Conservation (phyloP, 2,329 filamentous ascomycete genomes). For the Hypoxylon sp. region DNA sequence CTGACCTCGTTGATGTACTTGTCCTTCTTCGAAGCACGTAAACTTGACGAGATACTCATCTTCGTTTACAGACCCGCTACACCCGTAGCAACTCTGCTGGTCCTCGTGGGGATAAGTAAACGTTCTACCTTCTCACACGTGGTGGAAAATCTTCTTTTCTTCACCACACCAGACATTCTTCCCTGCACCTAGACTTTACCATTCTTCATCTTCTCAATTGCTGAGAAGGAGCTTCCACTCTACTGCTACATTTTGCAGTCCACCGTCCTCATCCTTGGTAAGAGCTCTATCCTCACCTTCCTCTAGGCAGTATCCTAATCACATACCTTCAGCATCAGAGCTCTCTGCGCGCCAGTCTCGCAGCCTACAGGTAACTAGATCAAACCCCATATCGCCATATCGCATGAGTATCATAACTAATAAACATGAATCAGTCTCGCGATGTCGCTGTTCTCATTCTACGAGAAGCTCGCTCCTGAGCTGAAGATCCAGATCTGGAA, state of each 20-base stretch:
- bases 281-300: neutral
- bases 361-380: neutral
- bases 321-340: too few relatives aligned
- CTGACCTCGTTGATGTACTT: neutral
- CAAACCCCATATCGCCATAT: neutral
- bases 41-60: neutral
- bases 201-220: neutral
- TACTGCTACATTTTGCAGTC: neutral
- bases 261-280: neutral
- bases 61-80: neutral
- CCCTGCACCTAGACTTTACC: neutral
- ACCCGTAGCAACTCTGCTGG: neutral
- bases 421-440: neutral
- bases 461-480: slow-evolving; percentile 41
- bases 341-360: neutral
- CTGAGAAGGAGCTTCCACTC: neutral
- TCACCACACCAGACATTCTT: neutral
- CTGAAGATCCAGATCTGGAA: slow-evolving; percentile 46
- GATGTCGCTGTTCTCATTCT: slow-evolving; percentile 1
- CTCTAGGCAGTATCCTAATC: neutral
- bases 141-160: neutral
- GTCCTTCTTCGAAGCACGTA: neutral
- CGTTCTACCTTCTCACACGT: neutral
- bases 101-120: neutral
- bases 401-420: neutral